Conservation (phyloP, 2,329 filamentous ascomycete species). For the Aspergillus novoparasiticus region DNA sequence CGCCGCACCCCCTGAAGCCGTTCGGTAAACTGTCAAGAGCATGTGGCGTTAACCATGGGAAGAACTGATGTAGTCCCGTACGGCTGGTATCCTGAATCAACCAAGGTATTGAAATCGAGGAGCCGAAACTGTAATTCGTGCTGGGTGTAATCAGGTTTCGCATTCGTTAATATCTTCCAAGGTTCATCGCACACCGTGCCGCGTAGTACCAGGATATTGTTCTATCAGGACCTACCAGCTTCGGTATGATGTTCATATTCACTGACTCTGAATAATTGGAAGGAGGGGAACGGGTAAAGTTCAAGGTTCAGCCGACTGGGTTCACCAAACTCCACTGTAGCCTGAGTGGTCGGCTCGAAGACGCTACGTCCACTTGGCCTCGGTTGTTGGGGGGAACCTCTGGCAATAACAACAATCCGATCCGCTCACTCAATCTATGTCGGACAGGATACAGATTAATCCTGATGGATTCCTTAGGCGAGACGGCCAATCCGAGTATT, state of each 20-base stretch:
- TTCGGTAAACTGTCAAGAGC: background rate
- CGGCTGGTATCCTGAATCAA: slow-evolving; percentile 7
- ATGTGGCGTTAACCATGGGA: slow-evolving; percentile 10
- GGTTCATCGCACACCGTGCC: background rate
- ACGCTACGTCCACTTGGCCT: slow-evolving; percentile 7
- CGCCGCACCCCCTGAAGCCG: background rate
- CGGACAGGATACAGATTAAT: slow-evolving; percentile 6
- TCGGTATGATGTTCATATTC: background rate
- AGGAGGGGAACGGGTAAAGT: background rate
- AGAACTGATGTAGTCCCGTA: slow-evolving; percentile 3
- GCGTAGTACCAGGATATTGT: background rate
- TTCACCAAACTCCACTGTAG: slow-evolving; percentile 6
- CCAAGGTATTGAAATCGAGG: background rate
- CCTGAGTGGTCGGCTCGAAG: background rate
- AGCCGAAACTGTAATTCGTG: background rate
- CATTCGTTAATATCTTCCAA: background rate
- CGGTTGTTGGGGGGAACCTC: slow-evolving; percentile 13
- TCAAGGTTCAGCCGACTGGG: slow-evolving; percentile 15
- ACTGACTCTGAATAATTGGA: background rate
- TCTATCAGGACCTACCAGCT: background rate
- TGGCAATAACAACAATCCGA: slow-evolving; percentile 1
- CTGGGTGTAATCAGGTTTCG: background rate
- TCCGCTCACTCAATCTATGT: background rate
- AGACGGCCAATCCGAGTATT: background rate
- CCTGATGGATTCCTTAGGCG: background rate